These are phyloP conservation scores for Flaveria brownii DNA, from an alignment of 129 eudicot genomes.

Conservation along the genomic window DNA sequence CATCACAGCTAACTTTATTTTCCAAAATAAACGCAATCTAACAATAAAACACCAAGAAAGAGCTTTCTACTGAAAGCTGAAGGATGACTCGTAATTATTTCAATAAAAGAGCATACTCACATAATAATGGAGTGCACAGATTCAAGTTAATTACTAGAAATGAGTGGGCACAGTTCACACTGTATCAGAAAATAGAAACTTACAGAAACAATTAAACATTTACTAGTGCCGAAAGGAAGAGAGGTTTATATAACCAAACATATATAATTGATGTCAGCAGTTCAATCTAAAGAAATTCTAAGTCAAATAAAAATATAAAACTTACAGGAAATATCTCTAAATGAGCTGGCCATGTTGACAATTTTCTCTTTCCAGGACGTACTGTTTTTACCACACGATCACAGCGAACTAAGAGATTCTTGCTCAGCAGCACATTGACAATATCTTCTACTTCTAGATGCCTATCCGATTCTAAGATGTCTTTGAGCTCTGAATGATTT, in stretches of 20 bases:
- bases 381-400: slow-evolving; percentile 98
- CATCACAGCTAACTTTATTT: neutral
- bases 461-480: slow-evolving; percentile 77
- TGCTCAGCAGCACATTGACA: slow-evolving; percentile 69
- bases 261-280: neutral
- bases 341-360: slow-evolving; percentile 99
- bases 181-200: neutral
- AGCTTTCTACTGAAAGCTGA: neutral
- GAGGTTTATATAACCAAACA: neutral
- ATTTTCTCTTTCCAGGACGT: slow-evolving; percentile 93
- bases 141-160: neutral
- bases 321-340: slow-evolving; percentile 88
- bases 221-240: neutral
- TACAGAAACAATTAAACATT: neutral
- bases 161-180: neutral
- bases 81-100: neutral
- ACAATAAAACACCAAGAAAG: neutral
- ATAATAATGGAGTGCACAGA: neutral
- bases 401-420: slow-evolving; percentile 88
- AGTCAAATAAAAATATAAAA: neutral
- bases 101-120: neutral
- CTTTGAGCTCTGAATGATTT: slow-evolving; percentile 83
- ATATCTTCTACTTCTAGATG: slow-evolving; percentile 83
- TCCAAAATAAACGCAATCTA: neutral
- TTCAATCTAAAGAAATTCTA: no score